These are phyloP conservation scores for Houttuynia cordata DNA, from an alignment of 164 flowering plant species.

Conservation along the genomic window DNA sequence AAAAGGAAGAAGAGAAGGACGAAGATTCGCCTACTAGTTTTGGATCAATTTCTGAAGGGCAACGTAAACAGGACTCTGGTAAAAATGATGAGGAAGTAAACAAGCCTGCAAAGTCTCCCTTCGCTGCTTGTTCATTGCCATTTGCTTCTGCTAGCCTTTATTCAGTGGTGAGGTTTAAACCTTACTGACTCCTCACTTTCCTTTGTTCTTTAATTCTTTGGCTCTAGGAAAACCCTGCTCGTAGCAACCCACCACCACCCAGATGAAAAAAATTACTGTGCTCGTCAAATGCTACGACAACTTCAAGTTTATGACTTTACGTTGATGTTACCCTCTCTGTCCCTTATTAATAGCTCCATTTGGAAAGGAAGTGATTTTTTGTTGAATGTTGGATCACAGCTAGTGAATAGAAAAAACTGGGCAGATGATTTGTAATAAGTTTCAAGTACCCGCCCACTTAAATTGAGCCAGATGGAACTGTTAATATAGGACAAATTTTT, in stretches of 20 bases:
- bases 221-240: no score
- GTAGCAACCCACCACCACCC: no score
- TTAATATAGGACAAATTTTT: no score
- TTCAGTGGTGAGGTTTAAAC: constrained; percentile 36
- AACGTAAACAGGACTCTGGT: constrained; percentile 15
- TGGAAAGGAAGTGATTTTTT: no score
- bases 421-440: no score
- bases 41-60: constrained; percentile 31
- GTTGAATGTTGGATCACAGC: no score
- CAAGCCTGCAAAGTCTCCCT: constrained; percentile 43
- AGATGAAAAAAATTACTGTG: no score
- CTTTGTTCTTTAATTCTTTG: background rate
- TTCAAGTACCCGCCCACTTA: no score
- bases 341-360: no score
- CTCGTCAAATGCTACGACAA: background rate
- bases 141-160: constrained; percentile 45
- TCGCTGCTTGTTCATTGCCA: constrained; percentile 56
- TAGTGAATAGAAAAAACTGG: no score
- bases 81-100: constrained; percentile 28
- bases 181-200: background rate
- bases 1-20: constrained; percentile 36
- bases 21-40: constrained; percentile 64
- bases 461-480: no score
- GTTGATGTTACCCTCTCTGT: no score
- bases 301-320: background rate